Percentiles rank a stretch among this genome's conserved stretches.
Conservation (phyloP, 495 filamentous ascomycete species). For the Cladorrhinum samala region DNA sequence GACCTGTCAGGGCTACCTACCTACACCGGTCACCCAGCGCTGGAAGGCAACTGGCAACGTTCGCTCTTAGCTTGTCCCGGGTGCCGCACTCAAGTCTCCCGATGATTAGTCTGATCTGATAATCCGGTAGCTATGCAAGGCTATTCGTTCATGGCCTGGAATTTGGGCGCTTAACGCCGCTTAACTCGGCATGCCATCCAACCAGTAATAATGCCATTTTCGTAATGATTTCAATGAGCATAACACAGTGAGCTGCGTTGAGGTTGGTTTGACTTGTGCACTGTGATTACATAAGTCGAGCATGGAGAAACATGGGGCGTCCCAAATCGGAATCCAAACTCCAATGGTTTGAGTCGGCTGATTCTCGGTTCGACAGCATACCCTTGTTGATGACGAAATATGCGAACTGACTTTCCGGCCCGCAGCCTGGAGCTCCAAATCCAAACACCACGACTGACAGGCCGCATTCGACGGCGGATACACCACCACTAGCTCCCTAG, state of each 20-base stretch:
- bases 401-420: neutral
- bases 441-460: neutral
- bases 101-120: neutral
- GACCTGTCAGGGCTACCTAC: too few relatives aligned
- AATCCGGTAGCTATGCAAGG: neutral
- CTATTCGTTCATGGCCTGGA: conserved; percentile 15
- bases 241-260: too few relatives aligned
- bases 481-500: too few relatives aligned
- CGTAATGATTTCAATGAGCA: too few relatives aligned
- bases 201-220: conserved; percentile 5
- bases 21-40: too few relatives aligned
- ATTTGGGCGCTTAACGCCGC: conserved; percentile 16
- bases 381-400: neutral
- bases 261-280: too few relatives aligned
- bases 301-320: neutral
- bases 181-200: neutral
- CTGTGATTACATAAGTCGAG: too few relatives aligned
- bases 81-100: too few relatives aligned
- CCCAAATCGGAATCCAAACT: neutral
- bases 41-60: too few relatives aligned
- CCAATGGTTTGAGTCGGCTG: neutral
- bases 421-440: neutral
- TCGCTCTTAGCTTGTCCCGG: too few relatives aligned
- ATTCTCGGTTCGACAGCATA: neutral
- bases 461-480: too few relatives aligned